Base-by-base conservation (phyloP, 2,329 filamentous ascomycete genomes). In the Sporothrix phasma region DNA sequence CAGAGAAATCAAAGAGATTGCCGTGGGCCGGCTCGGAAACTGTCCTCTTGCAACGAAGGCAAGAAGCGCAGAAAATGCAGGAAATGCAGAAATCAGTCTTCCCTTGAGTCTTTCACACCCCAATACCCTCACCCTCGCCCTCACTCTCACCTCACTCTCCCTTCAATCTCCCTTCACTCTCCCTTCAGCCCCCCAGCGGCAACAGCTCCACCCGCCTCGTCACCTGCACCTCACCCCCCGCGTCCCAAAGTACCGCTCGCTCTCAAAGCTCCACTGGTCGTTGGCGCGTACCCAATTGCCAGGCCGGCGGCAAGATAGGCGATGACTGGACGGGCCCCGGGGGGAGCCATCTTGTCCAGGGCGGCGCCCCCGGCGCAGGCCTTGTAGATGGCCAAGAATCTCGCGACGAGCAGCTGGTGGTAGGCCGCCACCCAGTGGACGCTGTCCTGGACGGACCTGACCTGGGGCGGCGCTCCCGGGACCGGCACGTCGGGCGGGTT, bases 211-310 rank as follows among this genome's bases (percentile, higher is more conserved):
- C 60, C 46, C 15, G 8, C 22, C 61, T 26, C 26, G 49, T 46
- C 19, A 6, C 19, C 29, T 62, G 59, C 51, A 65, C 64, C 19
- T 49, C 31, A 2, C 13, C 29, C 0, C 59, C 64, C 41, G 7
- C 3, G 41, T 11, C 19, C 69, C 69, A 62, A 70, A 70, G 56
- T 71, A 71, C 2, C 69, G 62, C 39, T 54, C 37, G 43, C 66
- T 70, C 63, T 70, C 69, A 34, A 64, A 70, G 26, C 68, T 69
- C 70, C 71, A 72, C 31, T 69, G 67, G n/a, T 67, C 65, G 56
- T 67, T 67, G 29, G 63, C 69, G 1, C 67, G 65, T 15, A 69
- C 67, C 64, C 69, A 71, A 31, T 71, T 67, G 5, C 65, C 15
- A 72, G 49, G 6, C 68, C 68, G 26, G 69, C 61, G 13, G 69